Percentiles rank a stretch among this genome's conserved stretches.
phyloP scores from a whole-genome alignment of 176 grass and related monocot genomes.

The Oropetium thomaeum region DNA sequence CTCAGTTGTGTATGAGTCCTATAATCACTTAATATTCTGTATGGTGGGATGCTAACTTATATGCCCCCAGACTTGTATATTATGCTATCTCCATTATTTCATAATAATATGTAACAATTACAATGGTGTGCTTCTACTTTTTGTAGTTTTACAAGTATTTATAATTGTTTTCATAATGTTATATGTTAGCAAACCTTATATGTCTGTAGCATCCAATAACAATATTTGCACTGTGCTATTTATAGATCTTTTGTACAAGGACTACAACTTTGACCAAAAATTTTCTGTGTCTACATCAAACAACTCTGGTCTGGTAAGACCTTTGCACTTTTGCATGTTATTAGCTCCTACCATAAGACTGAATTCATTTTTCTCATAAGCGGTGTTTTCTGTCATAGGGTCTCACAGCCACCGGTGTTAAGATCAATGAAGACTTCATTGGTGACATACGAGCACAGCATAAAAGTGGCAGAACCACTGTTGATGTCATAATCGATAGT shows the following conservation, averaged over 20 bases:
- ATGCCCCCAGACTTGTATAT: not conserved
- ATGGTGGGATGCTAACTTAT: not conserved
- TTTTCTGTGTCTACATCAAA: conserved; percentile 52
- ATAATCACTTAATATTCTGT: not conserved
- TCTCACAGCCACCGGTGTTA: conserved; percentile 68
- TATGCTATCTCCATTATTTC: not conserved
- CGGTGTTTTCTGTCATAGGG: conserved; percentile 40
- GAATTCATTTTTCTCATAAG: not conserved
- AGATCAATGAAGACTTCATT: conserved; percentile 69
- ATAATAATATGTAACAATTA: not conserved
- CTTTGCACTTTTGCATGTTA: not conserved
- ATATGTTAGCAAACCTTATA: not conserved
- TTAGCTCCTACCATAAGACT: not conserved
- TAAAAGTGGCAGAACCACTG: conserved; percentile 58
- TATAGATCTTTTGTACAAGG: conserved; percentile 82
- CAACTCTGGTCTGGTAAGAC: conserved; percentile 57
- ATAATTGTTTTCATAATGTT: not conserved
- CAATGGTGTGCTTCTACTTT: not conserved
- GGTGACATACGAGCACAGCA: conserved; percentile 69
- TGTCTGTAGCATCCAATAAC: not conserved
- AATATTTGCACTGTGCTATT: not conserved
- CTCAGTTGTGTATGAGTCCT: not conserved
- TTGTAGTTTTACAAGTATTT: not conserved
- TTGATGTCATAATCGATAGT: conserved; percentile 79
- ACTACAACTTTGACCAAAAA: conserved; percentile 90